phyloP scores from a whole-genome alignment of 371 early-diverging fungal genomes.

The Nematocida parisii region DNA sequence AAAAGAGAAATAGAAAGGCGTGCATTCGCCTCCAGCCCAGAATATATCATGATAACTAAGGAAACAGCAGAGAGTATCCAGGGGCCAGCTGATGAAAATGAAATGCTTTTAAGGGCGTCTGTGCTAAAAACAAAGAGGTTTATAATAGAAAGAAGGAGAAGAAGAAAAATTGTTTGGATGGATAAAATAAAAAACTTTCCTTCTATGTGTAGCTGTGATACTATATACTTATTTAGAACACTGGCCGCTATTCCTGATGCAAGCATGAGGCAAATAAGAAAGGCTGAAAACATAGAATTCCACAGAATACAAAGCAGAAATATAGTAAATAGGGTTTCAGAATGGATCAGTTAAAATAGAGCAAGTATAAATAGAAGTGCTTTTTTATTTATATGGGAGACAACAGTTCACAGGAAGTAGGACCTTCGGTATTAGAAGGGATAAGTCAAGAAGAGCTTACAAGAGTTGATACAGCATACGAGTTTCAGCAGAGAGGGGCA shows the following conservation, averaged over 20 bases:
- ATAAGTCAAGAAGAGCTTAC: not conserved
- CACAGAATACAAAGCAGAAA: constrained; percentile 5
- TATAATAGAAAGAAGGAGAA: constrained; percentile 24
- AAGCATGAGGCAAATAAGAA: constrained; percentile 24
- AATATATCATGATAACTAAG: constrained; percentile 89
- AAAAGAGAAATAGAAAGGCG: constrained; percentile 80
- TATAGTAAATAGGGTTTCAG: constrained; percentile 11
- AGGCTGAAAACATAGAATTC: constrained; percentile 2
- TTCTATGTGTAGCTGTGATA: constrained; percentile 54
- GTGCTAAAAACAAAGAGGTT: constrained; percentile 1
- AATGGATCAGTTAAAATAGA: constrained; percentile 10
- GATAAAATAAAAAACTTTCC: constrained; percentile 59
- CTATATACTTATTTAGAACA: constrained; percentile 68
- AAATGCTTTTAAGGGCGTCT: constrained; percentile 53
- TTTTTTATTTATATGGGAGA: constrained; percentile 38
- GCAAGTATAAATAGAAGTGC: constrained; percentile 17
- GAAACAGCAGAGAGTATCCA: constrained; percentile 83
- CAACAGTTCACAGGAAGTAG: constrained; percentile 5
- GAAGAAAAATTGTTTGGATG: constrained; percentile 63
- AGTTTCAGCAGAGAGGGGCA: constrained; percentile 52
- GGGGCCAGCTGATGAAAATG: constrained; percentile 70
- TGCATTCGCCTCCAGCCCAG: constrained; percentile 84
- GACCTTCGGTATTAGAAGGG: constrained; percentile 8
- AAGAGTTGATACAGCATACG: constrained; percentile 48
- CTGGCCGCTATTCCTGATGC: constrained; percentile 35